phyloP scores from a whole-genome alignment of 2,329 filamentous ascomycete species.

The Fusarium verticillioides region DNA sequence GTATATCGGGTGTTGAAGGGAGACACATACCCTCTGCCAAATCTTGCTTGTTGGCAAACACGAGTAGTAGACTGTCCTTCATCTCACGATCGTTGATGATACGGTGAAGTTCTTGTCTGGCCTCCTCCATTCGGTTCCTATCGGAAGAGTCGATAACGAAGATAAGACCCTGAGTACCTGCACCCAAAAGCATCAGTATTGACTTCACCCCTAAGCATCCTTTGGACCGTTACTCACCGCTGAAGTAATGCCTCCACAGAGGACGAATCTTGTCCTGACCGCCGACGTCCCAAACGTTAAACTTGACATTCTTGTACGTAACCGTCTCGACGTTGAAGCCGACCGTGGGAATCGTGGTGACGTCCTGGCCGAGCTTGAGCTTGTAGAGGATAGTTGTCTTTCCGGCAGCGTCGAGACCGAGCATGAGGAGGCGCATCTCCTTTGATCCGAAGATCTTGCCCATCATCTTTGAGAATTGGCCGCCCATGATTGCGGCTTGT shows the following conservation, averaged over 20 bases:
- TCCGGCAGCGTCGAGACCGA: constrained; percentile 96
- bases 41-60: constrained; percentile 99
- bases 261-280: constrained; percentile 99
- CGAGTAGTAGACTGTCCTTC: constrained; percentile 91
- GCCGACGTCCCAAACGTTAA: constrained; percentile 99
- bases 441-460: constrained; percentile 99
- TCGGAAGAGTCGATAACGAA: constrained; percentile 99
- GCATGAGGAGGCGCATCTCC: constrained; percentile 98
- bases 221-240: constrained; percentile 61
- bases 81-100: constrained; percentile 99
- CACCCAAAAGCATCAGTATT: constrained; percentile 4
- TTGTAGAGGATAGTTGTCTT: constrained; percentile 99
- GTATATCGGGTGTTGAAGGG: too few species aligned
- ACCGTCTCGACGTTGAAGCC: constrained; percentile 99
- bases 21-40: constrained; percentile 73
- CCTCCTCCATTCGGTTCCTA: constrained; percentile 90
- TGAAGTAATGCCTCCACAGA: constrained; percentile 97
- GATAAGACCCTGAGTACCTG: constrained; percentile 95
- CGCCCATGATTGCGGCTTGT: constrained; percentile 76
- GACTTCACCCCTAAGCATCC: too few species aligned
- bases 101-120: constrained; percentile 90
- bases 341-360: constrained; percentile 97
- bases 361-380: constrained; percentile 97
- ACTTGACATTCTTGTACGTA: constrained; percentile 99
- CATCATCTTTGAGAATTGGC: constrained; percentile 94